Percentiles rank a stretch among this genome's conserved stretches.
These are phyloP conservation scores for Hypoxylon cercidicola DNA, from an alignment of 495 filamentous ascomycete genomes.

Conservation along the genomic window DNA sequence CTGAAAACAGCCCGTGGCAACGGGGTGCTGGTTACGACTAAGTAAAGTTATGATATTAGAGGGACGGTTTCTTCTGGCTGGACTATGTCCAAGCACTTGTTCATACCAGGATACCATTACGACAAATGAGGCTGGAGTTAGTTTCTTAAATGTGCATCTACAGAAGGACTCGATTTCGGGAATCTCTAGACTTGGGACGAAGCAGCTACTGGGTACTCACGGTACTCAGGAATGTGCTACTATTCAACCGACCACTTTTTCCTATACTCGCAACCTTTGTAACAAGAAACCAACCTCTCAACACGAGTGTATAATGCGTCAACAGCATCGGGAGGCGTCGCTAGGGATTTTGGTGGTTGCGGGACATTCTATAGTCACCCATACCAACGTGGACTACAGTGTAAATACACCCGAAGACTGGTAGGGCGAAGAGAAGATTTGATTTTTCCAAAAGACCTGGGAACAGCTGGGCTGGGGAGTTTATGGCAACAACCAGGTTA, in stretches of 20 bases:
- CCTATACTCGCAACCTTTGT: constrained; percentile 29
- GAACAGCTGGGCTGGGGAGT: constrained; percentile 44
- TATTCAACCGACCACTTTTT: constrained; percentile 21
- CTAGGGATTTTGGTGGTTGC: constrained; percentile 25
- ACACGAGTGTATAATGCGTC: constrained; percentile 33
- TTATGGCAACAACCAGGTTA: constrained; percentile 36
- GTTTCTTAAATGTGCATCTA: constrained; percentile 41
- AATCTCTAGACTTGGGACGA: constrained; percentile 29
- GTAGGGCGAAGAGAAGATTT: constrained; percentile 19
- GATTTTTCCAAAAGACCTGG: constrained; percentile 33
- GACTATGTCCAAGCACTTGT: constrained; percentile 34
- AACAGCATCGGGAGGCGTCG: constrained; percentile 42
- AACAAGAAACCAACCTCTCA: constrained; percentile 30
- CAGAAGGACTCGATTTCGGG: constrained; percentile 29
- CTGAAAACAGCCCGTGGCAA: constrained; percentile 60
- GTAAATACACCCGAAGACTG: constrained; percentile 35
- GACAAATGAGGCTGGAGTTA: constrained; percentile 45
- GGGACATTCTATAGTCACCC: constrained; percentile 19
- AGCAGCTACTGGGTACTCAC: constrained; percentile 16
- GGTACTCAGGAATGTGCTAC: constrained; percentile 11
- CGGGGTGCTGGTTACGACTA: constrained; percentile 66
- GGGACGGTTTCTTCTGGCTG: constrained; percentile 41
- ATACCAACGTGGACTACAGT: constrained; percentile 39
- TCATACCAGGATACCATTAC: constrained; percentile 39
- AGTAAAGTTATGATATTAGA: constrained; percentile 19